Percentiles rank a stretch among this genome's conserved stretches.
These are phyloP conservation scores for Saccharomycopsis sp. DNA, from an alignment of 805 yeast genomes.

Conservation along the genomic window DNA sequence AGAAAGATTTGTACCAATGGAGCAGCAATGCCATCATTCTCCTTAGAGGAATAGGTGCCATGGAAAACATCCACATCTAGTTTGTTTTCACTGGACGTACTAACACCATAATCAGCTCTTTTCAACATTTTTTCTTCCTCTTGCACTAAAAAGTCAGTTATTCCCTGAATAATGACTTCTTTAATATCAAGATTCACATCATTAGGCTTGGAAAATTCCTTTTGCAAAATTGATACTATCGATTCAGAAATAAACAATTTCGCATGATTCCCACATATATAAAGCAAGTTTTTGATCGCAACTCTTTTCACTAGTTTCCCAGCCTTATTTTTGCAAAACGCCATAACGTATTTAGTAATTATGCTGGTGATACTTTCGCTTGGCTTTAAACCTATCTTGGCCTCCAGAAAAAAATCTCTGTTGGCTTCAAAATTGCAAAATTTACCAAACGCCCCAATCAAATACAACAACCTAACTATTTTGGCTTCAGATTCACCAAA, in stretches of 20 bases:
- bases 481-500: conserved; percentile 30
- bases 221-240: conserved; percentile 42
- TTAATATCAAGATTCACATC: conserved; percentile 33
- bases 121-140: conserved; percentile 43
- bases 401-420: conserved; percentile 30
- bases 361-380: conserved; percentile 51
- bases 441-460: conserved; percentile 65
- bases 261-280: conserved; percentile 54
- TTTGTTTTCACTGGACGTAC: conserved; percentile 27
- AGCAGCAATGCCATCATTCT: conserved; percentile 65
- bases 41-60: conserved; percentile 41
- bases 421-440: conserved; percentile 51
- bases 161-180: conserved; percentile 45
- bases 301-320: conserved; percentile 34
- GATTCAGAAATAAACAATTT: conserved; percentile 53
- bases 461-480: conserved; percentile 46
- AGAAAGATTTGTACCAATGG: conserved; percentile 61
- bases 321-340: conserved; percentile 36
- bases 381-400: conserved; percentile 35
- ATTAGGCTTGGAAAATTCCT: conserved; percentile 31
- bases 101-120: conserved; percentile 32
- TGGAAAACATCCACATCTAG: conserved; percentile 45
- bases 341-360: conserved; percentile 48
- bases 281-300: conserved; percentile 50
- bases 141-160: conserved; percentile 45